Evolutionary conservation across 2,329 filamentous ascomycete genomes (phyloP).

Genomic region (Fonsecaea pugnacius): DNA sequence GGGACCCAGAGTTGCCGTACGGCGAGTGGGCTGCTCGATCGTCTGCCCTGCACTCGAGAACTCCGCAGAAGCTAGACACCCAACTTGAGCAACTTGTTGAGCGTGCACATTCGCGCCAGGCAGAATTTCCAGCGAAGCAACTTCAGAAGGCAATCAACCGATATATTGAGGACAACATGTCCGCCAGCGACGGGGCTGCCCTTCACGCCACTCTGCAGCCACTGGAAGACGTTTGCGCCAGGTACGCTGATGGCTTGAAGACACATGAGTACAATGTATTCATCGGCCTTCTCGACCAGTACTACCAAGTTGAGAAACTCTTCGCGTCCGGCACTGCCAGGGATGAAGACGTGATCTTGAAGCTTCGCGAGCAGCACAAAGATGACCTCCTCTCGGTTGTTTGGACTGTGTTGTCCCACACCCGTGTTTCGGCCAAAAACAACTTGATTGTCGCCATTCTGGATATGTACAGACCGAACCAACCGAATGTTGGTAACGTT

Average conservation of each 20-base stretch:
- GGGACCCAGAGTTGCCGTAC: constrained; percentile 87
- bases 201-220: constrained; percentile 76
- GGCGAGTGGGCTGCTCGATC: constrained; percentile 97
- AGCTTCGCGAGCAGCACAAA: constrained; percentile 94
- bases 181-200: constrained; percentile 71
- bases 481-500: constrained; percentile 84
- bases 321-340: constrained; percentile 84
- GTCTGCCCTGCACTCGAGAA: constrained; percentile 93
- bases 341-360: constrained; percentile 91
- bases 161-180: constrained; percentile 86
- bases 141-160: constrained; percentile 81
- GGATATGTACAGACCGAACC: constrained; percentile 93
- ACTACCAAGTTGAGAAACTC: constrained; percentile 79
- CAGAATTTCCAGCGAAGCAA: constrained; percentile 90
- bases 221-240: constrained; percentile 74
- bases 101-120: constrained; percentile 73
- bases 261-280: constrained; percentile 85
- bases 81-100: constrained; percentile 85
- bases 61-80: constrained; percentile 89
- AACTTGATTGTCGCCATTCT: constrained; percentile 88
- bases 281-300: constrained; percentile 75
- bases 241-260: constrained; percentile 87
- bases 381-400: constrained; percentile 85
- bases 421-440: constrained; percentile 90
- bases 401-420: constrained; percentile 89